Evolutionary conservation across 106 monocot genomes (phyloP).

Genomic region (Xerophyta viscosa): DNA sequence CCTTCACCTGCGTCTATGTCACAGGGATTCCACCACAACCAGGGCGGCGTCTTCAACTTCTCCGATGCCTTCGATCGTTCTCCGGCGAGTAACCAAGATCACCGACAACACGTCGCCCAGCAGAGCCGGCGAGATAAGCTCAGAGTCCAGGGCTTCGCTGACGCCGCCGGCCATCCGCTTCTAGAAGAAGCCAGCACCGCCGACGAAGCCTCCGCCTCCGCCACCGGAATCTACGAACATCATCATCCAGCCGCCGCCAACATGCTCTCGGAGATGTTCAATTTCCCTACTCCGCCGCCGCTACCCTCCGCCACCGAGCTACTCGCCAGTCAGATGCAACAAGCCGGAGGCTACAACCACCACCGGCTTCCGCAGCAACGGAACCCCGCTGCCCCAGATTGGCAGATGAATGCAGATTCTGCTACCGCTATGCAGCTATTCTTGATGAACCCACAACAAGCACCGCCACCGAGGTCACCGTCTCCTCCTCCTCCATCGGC

Average conservation of each 20-base stretch:
- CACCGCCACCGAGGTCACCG: slow-evolving; percentile 27
- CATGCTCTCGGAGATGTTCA: slow-evolving; percentile 89
- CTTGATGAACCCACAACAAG: slow-evolving; percentile 24
- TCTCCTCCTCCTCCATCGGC: slow-evolving; percentile 27
- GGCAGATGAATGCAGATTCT: slow-evolving; percentile 33
- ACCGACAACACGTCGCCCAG: slow-evolving; percentile 8
- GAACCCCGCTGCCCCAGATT: slow-evolving; percentile 12
- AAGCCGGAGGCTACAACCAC: slow-evolving; percentile 3
- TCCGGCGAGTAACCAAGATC: slow-evolving; percentile 15
- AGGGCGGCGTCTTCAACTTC: slow-evolving; percentile 61
- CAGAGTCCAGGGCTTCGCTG: too few species aligned
- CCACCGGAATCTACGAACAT: slow-evolving; percentile 33
- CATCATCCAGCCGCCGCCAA: slow-evolving; percentile 20
- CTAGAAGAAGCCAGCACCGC: too few species aligned
- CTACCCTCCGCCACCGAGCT: slow-evolving; percentile 42
- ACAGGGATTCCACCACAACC: slow-evolving; percentile 88
- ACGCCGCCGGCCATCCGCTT: too few species aligned
- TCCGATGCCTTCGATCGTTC: slow-evolving; percentile 47
- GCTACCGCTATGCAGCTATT: slow-evolving; percentile 63
- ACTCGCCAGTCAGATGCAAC: slow-evolving; percentile 47
- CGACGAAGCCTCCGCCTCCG: too few species aligned
- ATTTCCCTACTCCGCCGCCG: slow-evolving; percentile 39
- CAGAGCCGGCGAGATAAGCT: slow-evolving; percentile 25
- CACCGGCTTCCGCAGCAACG: slow-evolving; percentile 1
- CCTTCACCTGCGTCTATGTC: slow-evolving; percentile 62